These are phyloP conservation scores for Diutina sp. DNA, from an alignment of 1,139 yeast genomes.

Conservation along the genomic window DNA sequence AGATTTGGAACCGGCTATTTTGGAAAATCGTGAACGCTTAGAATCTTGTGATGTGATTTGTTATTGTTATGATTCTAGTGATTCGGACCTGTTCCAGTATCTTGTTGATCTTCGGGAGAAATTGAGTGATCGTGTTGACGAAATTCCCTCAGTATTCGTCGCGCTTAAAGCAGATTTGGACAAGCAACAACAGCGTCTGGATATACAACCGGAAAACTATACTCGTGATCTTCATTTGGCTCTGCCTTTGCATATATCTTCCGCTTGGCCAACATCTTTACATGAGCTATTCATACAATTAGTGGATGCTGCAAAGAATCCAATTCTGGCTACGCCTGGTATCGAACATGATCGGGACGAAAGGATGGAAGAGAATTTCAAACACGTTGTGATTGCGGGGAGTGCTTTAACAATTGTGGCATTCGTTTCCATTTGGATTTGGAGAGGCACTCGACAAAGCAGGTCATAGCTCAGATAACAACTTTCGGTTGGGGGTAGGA, in stretches of 20 bases:
- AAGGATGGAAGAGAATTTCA: constrained; percentile 29
- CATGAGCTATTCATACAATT: constrained; percentile 77
- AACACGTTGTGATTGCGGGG: constrained; percentile 44
- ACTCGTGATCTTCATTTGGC: constrained; percentile 48
- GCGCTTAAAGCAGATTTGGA: constrained; percentile 92
- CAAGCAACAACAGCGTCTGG: constrained; percentile 84
- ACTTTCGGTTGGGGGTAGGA: no score
- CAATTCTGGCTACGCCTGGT: constrained; percentile 72
- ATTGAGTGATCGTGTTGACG: constrained; percentile 44
- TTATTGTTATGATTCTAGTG: constrained; percentile 83
- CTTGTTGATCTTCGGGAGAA: constrained; percentile 53
- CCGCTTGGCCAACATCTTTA: constrained; percentile 78
- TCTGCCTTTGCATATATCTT: constrained; percentile 77
- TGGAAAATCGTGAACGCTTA: constrained; percentile 57
- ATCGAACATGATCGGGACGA: constrained; percentile 56
- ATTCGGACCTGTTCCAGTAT: constrained; percentile 86
- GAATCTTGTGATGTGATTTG: constrained; percentile 89
- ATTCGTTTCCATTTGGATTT: constrained; percentile 46
- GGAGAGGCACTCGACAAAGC: constrained; percentile 17
- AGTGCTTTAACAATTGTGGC: constrained; percentile 56
- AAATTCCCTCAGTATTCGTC: constrained; percentile 75
- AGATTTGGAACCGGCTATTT: constrained; percentile 69
- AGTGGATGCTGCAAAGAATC: constrained; percentile 78
- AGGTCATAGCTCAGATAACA: not conserved
- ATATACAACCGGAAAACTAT: constrained; percentile 77